Evolutionary conservation across 768 basidiomycete genomes (phyloP), one percentile per base, ranked within the genome.

Genomic region (Fibroporia radiculosa): DNA sequence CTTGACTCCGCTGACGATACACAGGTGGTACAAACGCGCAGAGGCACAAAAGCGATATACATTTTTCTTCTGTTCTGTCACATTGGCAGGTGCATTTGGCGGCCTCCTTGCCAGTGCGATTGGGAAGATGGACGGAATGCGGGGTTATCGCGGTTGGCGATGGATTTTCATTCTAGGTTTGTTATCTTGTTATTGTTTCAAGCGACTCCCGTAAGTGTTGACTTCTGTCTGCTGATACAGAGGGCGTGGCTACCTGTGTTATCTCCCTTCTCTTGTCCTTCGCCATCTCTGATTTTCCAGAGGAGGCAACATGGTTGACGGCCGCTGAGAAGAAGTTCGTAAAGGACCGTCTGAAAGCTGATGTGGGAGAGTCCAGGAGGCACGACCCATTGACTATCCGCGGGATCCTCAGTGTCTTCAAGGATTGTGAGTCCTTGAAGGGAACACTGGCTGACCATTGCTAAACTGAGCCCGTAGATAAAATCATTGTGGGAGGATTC

Each of bases 31-130:
- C 55, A 60, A 61, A 19, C 57, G 63, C 13, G 53, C 58, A 32
- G 68, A 68, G 47, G 58, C 63, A 29, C 62, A 64, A 48, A 62
- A 61, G 38, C 53, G 61, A 3, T 62, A 58, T 47, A 55, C 61
- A 26, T 61, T 66, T 59, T 68, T 68, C 61, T 69, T 68, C 57
- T 58, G 57, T 12, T 65, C 64, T 8, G 59, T 56, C 4, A 72
- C 71, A 1, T 58, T 66, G 29, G 63, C 70, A 4, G 72, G 70
- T 26, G 63, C 56, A 12, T 66, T 66, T 49, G 64, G 64, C 31
- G 62, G 62, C 24, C 52, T 63, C 24, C 55, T 63, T 13, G 62
- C 62, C 11, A 57, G 54, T 31, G 62, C 60, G 5, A 63, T 63
- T 26, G 60, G 60, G 18, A 61, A 63, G 52, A 61, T 63, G 60